Base-by-base conservation (phyloP, 129 eudicot genomes). In the Tagetes erecta region DNA sequence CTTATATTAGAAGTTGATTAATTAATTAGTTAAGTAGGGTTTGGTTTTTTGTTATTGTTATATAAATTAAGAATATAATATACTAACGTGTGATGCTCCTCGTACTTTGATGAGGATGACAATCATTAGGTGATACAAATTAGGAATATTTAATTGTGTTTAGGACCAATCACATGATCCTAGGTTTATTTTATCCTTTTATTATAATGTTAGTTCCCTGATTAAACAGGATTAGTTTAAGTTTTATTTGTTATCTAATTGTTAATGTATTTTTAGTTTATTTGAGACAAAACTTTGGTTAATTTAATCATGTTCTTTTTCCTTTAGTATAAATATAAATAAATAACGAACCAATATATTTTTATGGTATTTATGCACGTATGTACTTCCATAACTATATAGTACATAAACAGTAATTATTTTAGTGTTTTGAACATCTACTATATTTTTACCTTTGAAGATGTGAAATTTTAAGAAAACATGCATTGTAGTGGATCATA, bases 81-180 rank as follows among this genome's bases (percentile, higher is more conserved):
- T 50, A 52, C 13, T 60, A 1, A 65, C 38, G 9, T 51, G 3
- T 60, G 40, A 58, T 37, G 27, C 30, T 78, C 67, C 78, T 64
- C 73, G 78, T 79, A 72, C 78, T 79, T 72, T 64, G 33, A 72
- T 35, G 58, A 63, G 81, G 56, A 78, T 70, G 36, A 50, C 77
- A 78, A 70, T 78, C 72, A 78, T 70, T 68, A 77, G 70, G n/a
- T 78, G 50, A 71, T 51, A 66, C 13, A 52, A 57, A 79, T 79
- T 71, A 49, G 72, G 52, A 62, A 39, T 71, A 71, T 52, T 71
- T 63, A 63, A 64, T 63, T 71, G 59, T 63, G 82, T 31, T 78
- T 71, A 78, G 72, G 60, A 64, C 82, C 78, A 78, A 71, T 71
- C 67, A 1, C 14, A 6, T 64, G 1, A 41, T 72, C 64, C 82